Conservation (phyloP, 1,139 yeast genomes). For the Saccharomycopsis crataegensis region DNA sequence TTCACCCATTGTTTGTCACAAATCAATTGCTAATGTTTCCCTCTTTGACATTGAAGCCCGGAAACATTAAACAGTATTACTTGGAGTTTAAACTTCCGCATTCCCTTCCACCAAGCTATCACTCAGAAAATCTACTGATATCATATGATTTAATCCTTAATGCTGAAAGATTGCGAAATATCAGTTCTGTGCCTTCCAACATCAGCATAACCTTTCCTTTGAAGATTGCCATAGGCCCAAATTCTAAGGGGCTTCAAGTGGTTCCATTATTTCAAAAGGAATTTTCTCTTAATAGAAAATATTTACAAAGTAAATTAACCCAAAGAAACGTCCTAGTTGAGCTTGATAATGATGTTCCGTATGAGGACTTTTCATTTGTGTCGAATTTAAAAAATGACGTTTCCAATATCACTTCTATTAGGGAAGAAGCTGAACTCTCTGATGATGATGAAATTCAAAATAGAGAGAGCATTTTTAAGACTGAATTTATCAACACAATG, state of each 20-base stretch:
- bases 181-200: slow-evolving; percentile 2
- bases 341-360: not conserved
- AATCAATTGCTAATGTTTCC: slow-evolving; percentile 16
- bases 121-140: slow-evolving; percentile 27
- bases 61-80: slow-evolving; percentile 14
- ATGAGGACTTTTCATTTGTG: slow-evolving; percentile 2
- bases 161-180: slow-evolving; percentile 28
- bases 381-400: not conserved
- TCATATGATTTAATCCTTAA: slow-evolving; percentile 40
- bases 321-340: not conserved
- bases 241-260: slow-evolving; percentile 8
- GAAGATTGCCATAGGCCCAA: slow-evolving; percentile 3
- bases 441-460: not conserved
- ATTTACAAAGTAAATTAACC: slow-evolving; percentile 4
- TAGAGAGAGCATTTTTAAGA: not conserved
- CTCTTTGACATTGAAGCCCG: slow-evolving; percentile 6
- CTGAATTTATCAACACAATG: slow-evolving; percentile 18
- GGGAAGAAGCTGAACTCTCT: not conserved
- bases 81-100: slow-evolving; percentile 12
- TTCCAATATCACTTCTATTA: not conserved
- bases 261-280: slow-evolving; percentile 6
- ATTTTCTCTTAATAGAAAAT: slow-evolving; percentile 4
- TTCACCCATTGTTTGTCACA: slow-evolving; percentile 16
- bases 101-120: slow-evolving; percentile 14
- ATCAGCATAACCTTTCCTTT: slow-evolving; percentile 15